phyloP scores from a whole-genome alignment of 208 protist genomes.

The Leishmania mexicana region DNA sequence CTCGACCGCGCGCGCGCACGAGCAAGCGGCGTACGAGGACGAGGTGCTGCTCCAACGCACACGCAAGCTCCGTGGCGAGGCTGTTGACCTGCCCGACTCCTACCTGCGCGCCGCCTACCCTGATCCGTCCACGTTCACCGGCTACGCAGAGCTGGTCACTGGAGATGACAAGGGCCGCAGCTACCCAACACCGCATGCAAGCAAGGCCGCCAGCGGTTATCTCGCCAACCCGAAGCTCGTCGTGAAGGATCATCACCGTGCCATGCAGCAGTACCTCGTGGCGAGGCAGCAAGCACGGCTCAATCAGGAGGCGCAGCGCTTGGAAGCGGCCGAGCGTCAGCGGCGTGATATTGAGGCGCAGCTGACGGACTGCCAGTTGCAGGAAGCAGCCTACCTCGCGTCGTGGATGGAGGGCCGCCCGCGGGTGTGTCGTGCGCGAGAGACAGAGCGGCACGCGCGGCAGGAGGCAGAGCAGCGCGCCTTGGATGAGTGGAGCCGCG shows the following conservation, averaged over 20 bases:
- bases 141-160: constrained; percentile 6
- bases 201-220: constrained; percentile 7
- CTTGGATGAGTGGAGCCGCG: constrained; percentile 2
- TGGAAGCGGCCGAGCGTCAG: constrained; percentile 30
- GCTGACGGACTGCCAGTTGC: constrained; percentile 17
- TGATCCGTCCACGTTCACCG: constrained; percentile 12
- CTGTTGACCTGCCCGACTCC: constrained; percentile 46
- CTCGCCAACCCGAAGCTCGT: constrained; percentile 17
- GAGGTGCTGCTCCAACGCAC: constrained; percentile 28
- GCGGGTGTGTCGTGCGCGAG: constrained; percentile 25
- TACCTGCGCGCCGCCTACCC: constrained; percentile 48
- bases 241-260: constrained; percentile 21
- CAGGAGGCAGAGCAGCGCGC: constrained; percentile 9
- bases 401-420: constrained; percentile 29
- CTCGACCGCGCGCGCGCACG: constrained; percentile 8
- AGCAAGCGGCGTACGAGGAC: constrained; percentile 9
- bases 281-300: constrained; percentile 15
- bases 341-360: constrained; percentile 15
- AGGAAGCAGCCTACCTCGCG: constrained; percentile 10
- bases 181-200: constrained; percentile 1
- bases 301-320: constrained; percentile 25
- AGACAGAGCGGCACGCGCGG: constrained; percentile 16
- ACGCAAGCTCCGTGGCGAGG: constrained; percentile 38
- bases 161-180: not conserved
- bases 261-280: constrained; percentile 18